Evolutionary conservation across 1,284 basidiomycete species (phyloP).

Genomic region (Xerocomus nothofagi): DNA sequence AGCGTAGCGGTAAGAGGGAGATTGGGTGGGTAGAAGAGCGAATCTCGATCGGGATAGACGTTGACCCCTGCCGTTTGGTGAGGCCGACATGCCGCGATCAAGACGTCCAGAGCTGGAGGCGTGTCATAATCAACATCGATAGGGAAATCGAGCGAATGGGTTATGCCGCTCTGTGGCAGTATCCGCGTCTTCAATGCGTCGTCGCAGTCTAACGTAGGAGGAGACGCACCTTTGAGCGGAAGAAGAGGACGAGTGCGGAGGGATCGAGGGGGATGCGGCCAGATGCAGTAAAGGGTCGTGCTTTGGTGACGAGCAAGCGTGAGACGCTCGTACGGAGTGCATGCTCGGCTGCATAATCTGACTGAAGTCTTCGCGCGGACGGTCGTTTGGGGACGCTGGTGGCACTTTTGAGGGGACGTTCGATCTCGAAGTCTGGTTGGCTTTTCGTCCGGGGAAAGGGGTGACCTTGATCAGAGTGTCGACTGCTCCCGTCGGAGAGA

Average conservation of each 20-base stretch:
- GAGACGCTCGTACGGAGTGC: conserved; percentile 58
- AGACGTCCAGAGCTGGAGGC: conserved; percentile 76
- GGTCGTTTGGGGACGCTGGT: conserved; percentile 32
- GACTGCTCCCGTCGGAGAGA: conserved; percentile 35
- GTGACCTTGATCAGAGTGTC: conserved; percentile 34
- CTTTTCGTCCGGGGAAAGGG: conserved; percentile 38
- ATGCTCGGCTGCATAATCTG: conserved; percentile 51
- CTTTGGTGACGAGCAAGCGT: conserved; percentile 56
- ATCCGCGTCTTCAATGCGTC: background rate
- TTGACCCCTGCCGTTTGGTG: conserved; percentile 56
- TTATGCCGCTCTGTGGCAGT: conserved; percentile 62
- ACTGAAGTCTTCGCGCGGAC: conserved; percentile 31
- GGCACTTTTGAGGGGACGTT: conserved; percentile 47
- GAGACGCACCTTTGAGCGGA: conserved; percentile 66
- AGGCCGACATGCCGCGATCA: conserved; percentile 72
- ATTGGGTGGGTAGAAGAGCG: conserved; percentile 69
- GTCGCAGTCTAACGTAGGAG: background rate
- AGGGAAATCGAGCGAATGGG: conserved; percentile 78
- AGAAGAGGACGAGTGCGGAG: conserved; percentile 67
- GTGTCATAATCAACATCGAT: conserved; percentile 72
- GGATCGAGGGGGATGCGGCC: conserved; percentile 73
- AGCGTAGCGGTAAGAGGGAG: conserved; percentile 72
- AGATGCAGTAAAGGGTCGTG: conserved; percentile 61
- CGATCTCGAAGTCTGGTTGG: conserved; percentile 57
- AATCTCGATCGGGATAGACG: conserved; percentile 58